A percentile compares a stretch with the other conserved stretches of the same genome.
Evolutionary conservation across 2,329 filamentous ascomycete species (phyloP).

Genomic region (Talaromyces sp.): DNA sequence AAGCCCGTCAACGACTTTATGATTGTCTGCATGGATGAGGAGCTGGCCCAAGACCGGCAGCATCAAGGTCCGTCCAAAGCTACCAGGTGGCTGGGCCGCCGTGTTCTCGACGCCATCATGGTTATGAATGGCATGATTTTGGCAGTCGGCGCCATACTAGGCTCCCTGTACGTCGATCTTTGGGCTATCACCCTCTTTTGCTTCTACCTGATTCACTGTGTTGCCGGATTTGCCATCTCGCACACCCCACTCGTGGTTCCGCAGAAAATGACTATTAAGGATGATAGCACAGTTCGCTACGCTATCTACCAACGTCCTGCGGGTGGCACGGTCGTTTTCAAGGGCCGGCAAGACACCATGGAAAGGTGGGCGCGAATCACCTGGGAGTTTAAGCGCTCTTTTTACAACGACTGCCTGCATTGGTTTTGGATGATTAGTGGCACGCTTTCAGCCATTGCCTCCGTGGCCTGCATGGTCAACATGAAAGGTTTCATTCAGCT

Average conservation of each 20-base stretch:
- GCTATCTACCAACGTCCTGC: conserved; percentile 28
- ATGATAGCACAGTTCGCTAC: conserved; percentile 18
- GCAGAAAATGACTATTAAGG: conserved; percentile 12
- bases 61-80: conserved; percentile 6
- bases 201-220: conserved; percentile 26
- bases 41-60: conserved; percentile 1
- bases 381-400: conserved; percentile 22
- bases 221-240: conserved; percentile 22
- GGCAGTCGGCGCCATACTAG: conserved; percentile 20
- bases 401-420: conserved; percentile 19
- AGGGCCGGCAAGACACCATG: conserved; percentile 22
- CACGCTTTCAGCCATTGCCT: conserved; percentile 22
- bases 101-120: conserved; percentile 19
- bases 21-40: conserved; percentile 21
- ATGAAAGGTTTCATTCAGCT: conserved; percentile 28
- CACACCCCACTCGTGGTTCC: conserved; percentile 19
- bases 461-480: conserved; percentile 32
- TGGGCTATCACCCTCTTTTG: conserved; percentile 27
- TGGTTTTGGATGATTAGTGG: conserved; percentile 26
- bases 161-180: conserved; percentile 23
- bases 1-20: conserved; percentile 26
- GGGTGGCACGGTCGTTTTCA: conserved; percentile 30
- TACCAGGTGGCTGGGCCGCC: conserved; percentile 14
- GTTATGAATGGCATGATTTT: conserved; percentile 23
- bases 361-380: conserved; percentile 27